Evolutionary conservation across 2,329 filamentous ascomycete genomes (phyloP).

Genomic region (Hypocreales sp.): DNA sequence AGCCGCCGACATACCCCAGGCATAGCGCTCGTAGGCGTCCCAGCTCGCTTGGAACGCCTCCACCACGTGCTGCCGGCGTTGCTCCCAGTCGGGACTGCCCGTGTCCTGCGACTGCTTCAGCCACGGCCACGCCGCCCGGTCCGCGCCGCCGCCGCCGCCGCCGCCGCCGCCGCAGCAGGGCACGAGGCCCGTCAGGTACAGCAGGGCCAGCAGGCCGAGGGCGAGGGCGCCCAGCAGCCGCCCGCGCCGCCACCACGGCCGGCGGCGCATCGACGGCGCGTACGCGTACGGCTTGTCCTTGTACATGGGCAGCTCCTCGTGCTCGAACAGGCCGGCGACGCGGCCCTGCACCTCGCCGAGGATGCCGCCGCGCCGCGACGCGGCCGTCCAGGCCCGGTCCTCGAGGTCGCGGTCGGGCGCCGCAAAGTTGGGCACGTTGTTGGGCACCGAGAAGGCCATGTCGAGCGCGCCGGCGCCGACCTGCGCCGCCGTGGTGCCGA

Average conservation of each 20-base stretch:
- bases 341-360: conserved; percentile 42
- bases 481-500: conserved; percentile 32
- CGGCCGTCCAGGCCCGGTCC: conserved; percentile 48
- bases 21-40: conserved; percentile 83
- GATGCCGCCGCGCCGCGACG: conserved; percentile 20
- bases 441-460: conserved; percentile 53
- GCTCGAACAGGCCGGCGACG: conserved; percentile 49
- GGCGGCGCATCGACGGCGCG: conserved; percentile 40
- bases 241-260: conserved; percentile 48
- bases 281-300: conserved; percentile 93
- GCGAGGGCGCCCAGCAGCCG: conserved; percentile 35
- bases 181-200: conserved; percentile 60
- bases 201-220: conserved; percentile 37
- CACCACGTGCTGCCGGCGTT: conserved; percentile 64
- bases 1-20: conserved; percentile 73
- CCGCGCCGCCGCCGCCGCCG: conserved; percentile 1
- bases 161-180: conserved; percentile 8
- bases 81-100: conserved; percentile 52
- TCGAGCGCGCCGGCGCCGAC: conserved; percentile 31
- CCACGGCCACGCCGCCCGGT: conserved; percentile 39
- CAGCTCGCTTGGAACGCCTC: conserved; percentile 86
- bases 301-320: conserved; percentile 67
- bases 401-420: conserved; percentile 49
- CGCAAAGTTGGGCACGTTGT: conserved; percentile 53
- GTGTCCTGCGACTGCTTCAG: conserved; percentile 31